Conservation (phyloP, 2,329 filamentous ascomycete genomes). For the Blastomyces gilchristii region DNA sequence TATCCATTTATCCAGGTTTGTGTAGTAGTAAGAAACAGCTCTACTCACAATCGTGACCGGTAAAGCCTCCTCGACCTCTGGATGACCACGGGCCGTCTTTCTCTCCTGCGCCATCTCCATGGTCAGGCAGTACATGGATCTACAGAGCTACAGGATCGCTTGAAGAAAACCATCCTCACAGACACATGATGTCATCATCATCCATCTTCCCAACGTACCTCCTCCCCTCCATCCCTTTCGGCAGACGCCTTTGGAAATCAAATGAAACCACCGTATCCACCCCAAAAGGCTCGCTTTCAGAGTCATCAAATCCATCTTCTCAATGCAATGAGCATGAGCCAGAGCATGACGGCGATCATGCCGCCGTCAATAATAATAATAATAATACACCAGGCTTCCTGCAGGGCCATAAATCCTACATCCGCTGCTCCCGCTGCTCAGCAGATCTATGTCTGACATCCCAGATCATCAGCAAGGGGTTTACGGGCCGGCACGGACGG, state of each 20-base stretch:
- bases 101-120: not conserved
- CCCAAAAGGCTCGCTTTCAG: not conserved
- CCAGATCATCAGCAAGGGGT: constrained; percentile 55
- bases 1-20: not conserved
- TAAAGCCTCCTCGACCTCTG: not conserved
- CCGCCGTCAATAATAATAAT: not conserved
- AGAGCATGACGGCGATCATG: not conserved
- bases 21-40: not conserved
- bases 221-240: constrained; percentile 40
- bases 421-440: constrained; percentile 50
- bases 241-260: constrained; percentile 21
- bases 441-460: constrained; percentile 48
- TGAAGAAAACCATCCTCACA: not conserved
- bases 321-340: not conserved
- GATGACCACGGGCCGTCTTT: not conserved
- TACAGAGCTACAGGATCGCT: not conserved
- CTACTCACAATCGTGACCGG: not conserved
- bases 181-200: constrained; percentile 2
- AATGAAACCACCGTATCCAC: constrained; percentile 5
- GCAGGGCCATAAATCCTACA: constrained; percentile 42
- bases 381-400: constrained; percentile 27
- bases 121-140: not conserved
- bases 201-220: constrained; percentile 44
- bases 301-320: not conserved
- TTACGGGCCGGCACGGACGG: constrained; percentile 54